Evolutionary conservation across 768 basidiomycete genomes (phyloP).

Genomic region (Russula ochroleuca): DNA sequence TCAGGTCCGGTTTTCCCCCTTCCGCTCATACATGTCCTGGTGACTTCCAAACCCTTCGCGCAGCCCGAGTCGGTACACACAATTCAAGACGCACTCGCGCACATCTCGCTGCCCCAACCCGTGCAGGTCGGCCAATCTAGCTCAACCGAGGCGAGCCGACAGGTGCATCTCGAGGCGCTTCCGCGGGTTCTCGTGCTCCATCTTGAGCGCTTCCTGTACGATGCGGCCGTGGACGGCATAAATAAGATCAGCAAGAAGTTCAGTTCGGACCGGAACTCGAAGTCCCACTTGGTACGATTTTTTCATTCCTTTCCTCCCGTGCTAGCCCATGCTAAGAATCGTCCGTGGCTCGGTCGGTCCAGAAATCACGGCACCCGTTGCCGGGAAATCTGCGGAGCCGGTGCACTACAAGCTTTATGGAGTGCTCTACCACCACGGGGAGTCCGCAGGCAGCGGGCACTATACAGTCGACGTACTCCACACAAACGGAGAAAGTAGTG

Average conservation of each 20-base stretch:
- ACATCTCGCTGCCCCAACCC: constrained; percentile 73
- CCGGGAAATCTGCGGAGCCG: constrained; percentile 51
- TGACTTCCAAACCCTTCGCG: not conserved
- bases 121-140: constrained; percentile 60
- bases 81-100: constrained; percentile 75
- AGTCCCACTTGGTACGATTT: constrained; percentile 56
- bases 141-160: constrained; percentile 57
- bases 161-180: constrained; percentile 71
- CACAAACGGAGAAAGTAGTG: too few species aligned
- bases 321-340: not conserved
- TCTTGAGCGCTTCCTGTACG: constrained; percentile 88
- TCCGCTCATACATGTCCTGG: not conserved
- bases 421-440: constrained; percentile 42
- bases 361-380: constrained; percentile 30
- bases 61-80: constrained; percentile 71
- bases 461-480: too few species aligned
- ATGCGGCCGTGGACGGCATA: constrained; percentile 64
- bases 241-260: constrained; percentile 85
- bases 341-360: too few species aligned
- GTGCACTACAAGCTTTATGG: constrained; percentile 74
- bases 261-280: constrained; percentile 73
- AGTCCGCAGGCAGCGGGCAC: too few species aligned
- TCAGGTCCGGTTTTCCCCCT: constrained; percentile 48
- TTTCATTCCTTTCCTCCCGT: too few species aligned
- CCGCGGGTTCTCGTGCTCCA: constrained; percentile 85